Percentiles rank a stretch among this genome's conserved stretches.
Conservation (phyloP, 2,329 filamentous ascomycete genomes). For the Paecilomyces formosus region DNA sequence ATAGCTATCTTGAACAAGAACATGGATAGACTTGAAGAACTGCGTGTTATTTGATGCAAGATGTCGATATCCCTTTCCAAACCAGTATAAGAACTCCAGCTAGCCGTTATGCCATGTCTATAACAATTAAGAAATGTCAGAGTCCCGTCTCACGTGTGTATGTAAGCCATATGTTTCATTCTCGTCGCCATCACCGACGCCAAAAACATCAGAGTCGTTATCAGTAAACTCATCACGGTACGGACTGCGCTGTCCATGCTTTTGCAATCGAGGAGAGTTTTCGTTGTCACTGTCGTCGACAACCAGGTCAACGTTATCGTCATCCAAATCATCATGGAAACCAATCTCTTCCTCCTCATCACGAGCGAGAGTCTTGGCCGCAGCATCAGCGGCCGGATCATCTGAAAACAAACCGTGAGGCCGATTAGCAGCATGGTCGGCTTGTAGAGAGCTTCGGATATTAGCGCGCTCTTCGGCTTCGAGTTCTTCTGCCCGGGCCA, state of each 20-base stretch:
- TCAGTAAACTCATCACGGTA: slow-evolving; percentile 50
- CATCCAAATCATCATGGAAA: slow-evolving; percentile 30
- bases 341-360: slow-evolving; percentile 38
- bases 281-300: slow-evolving; percentile 37
- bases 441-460: slow-evolving; percentile 26
- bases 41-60: background rate
- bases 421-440: slow-evolving; percentile 27
- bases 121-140: background rate
- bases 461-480: slow-evolving; percentile 40
- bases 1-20: background rate
- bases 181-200: slow-evolving; percentile 31
- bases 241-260: slow-evolving; percentile 23
- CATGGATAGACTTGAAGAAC: background rate
- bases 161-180: slow-evolving; percentile 35
- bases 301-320: slow-evolving; percentile 32
- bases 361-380: slow-evolving; percentile 30
- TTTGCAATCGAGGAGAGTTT: slow-evolving; percentile 15
- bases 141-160: slow-evolving; percentile 17
- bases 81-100: background rate
- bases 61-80: background rate
- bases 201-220: slow-evolving; percentile 44
- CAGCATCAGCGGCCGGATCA: slow-evolving; percentile 32
- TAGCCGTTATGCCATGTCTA: background rate
- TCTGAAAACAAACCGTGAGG: slow-evolving; percentile 28
- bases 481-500: slow-evolving; percentile 42